Evolutionary conservation across 176 grass and related monocot genomes (phyloP).

Genomic region (Oryza longistaminata): DNA sequence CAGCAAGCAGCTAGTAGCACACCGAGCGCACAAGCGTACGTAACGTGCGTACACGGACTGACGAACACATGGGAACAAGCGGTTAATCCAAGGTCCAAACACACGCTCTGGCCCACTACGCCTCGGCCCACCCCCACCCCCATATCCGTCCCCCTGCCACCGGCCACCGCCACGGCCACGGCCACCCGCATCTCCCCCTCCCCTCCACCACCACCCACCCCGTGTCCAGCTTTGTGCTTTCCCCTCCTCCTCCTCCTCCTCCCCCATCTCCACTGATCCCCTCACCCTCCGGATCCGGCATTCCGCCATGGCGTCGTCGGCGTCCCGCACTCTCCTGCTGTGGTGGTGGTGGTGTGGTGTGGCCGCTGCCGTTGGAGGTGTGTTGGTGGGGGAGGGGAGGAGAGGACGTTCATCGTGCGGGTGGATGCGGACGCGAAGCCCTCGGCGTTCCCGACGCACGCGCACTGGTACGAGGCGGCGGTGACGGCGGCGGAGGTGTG

Average conservation of each 20-base stretch:
- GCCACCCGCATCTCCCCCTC: background rate
- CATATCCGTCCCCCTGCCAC: background rate
- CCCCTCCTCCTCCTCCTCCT: constrained; percentile 12
- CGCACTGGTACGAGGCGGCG: constrained; percentile 87
- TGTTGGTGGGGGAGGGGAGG: background rate
- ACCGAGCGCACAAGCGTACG: background rate
- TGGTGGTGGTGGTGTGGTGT: background rate
- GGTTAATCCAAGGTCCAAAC: background rate
- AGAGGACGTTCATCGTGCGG: constrained; percentile 85
- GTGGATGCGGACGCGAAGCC: constrained; percentile 90
- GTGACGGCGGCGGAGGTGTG: constrained; percentile 49
- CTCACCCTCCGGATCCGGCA: constrained; percentile 20
- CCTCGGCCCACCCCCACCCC: background rate
- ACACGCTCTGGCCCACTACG: constrained; percentile 12
- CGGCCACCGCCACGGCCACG: background rate
- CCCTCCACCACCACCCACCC: background rate
- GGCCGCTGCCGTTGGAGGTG: background rate
- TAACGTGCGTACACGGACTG: background rate
- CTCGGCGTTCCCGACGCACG: constrained; percentile 78
- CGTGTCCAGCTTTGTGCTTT: constrained; percentile 13
- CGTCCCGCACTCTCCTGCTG: background rate
- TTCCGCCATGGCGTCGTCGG: constrained; percentile 29
- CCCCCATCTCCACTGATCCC: background rate
- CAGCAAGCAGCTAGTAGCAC: background rate
- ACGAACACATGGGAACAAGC: constrained; percentile 9